Percentiles rank a stretch among this genome's conserved stretches.
These are phyloP conservation scores for Spirogloea muscicola DNA, from an alignment of 139 green algal species.

Conservation along the genomic window DNA sequence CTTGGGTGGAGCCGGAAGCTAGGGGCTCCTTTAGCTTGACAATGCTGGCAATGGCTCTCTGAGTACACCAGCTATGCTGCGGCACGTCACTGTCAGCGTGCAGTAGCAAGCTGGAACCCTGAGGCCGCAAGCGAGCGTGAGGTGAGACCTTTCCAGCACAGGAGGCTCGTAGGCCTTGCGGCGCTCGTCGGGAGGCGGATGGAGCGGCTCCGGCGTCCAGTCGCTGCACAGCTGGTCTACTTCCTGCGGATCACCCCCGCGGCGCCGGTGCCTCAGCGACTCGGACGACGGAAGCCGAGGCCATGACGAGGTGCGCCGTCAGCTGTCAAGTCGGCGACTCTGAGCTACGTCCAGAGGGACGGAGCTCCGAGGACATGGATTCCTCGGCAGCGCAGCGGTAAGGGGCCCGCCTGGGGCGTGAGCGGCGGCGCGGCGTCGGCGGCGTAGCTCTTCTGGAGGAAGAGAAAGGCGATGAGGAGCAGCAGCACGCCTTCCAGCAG, in stretches of 20 bases:
- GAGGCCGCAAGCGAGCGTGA: background rate
- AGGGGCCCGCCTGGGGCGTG: conserved; percentile 20
- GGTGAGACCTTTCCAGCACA: conserved; percentile 40
- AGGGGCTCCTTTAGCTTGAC: background rate
- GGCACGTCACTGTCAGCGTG: background rate
- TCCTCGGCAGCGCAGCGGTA: too few relatives aligned
- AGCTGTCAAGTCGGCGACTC: too few relatives aligned
- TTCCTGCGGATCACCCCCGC: too few relatives aligned
- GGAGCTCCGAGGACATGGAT: background rate
- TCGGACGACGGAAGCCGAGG: background rate
- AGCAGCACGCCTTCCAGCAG: conserved; percentile 42
- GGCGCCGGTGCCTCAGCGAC: too few relatives aligned
- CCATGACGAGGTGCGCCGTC: background rate
- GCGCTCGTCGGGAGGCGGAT: conserved; percentile 6
- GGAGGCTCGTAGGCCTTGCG: background rate
- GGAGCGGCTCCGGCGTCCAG: conserved; percentile 42
- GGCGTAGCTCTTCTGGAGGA: conserved; percentile 46
- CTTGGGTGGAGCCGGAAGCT: background rate
- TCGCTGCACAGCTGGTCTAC: conserved; percentile 42
- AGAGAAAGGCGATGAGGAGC: conserved; percentile 36
- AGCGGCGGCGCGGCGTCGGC: background rate
- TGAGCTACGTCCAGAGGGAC: background rate
- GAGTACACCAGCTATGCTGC: background rate
- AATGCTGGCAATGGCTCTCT: background rate
- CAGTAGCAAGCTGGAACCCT: background rate